Base-by-base conservation (phyloP, 1,284 basidiomycete species). In the Vanrija humicola region DNA sequence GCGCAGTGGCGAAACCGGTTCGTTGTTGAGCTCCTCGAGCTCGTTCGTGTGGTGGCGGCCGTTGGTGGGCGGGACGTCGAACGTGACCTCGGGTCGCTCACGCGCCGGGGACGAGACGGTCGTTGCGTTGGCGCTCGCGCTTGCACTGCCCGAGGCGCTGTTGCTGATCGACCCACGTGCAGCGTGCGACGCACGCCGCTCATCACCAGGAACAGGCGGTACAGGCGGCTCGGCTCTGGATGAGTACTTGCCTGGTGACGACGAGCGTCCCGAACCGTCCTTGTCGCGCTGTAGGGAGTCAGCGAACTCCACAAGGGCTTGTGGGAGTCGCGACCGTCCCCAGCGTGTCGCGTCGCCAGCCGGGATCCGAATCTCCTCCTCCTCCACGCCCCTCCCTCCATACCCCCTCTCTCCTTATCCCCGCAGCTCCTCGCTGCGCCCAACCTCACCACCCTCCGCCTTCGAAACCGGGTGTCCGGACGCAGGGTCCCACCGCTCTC, bases 261-360 rank as follows among this genome's bases (percentile, higher is more conserved):
- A 38, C 19, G 55, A 54, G 15, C 58, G 58, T 40, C 48, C 46
- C 34, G 34, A 14, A 39, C 46, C 52, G 26, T 48, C 16, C 19
- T 52, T 26, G 15, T 44, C 53, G 34, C 53, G 51, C 40, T 50
- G 42, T 29, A 40, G 25, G 40, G 43, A 21, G 55, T 60, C 50
- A 60, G 58, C 55, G 47, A 52, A 46, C 55, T 23, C 51, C 58
- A 56, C 54, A 38, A 34, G 34, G 34, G 34, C n/a, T n/a, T n/a
- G n/a, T 34, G 34, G 34, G 34, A 34, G 34, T 34, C 34, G 34
- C 34, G 34, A 34, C 34, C 9, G 34, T 34, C 34, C 34, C 34
- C 34, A 34, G 34, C 34, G 34, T 34, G 34, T 34, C 34, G 34
- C 34, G 34, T 12, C 34, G 34, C 7, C 28, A 10, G 34, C 34